Percentiles rank a stretch among this genome's conserved stretches.
phyloP scores from a whole-genome alignment of 352 stramenopile genomes.

The Pythium periplocum region DNA sequence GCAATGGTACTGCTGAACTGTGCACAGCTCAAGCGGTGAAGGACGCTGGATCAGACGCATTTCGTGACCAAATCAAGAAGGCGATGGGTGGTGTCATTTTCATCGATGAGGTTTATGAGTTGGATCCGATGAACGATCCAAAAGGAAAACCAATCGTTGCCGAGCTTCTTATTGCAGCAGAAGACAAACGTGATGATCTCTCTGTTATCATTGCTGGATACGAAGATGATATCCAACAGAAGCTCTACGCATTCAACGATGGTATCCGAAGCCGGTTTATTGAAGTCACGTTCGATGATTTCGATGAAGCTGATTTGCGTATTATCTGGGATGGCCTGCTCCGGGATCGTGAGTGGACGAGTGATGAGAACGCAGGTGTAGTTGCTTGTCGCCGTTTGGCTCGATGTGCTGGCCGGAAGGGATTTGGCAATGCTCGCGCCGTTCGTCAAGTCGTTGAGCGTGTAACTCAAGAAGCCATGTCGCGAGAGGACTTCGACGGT shows the following conservation, averaged over 20 bases:
- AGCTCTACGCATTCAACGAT: constrained; percentile 90
- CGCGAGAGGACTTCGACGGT: constrained; percentile 58
- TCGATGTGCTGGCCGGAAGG: constrained; percentile 59
- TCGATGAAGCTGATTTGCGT: constrained; percentile 81
- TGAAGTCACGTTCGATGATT: constrained; percentile 88
- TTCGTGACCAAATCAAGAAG: constrained; percentile 66
- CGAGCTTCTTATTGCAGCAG: constrained; percentile 80
- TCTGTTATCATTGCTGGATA: constrained; percentile 92
- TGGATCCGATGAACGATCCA: constrained; percentile 74
- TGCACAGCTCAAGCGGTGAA: constrained; percentile 72
- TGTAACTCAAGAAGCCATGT: constrained; percentile 52
- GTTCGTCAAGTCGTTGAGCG: constrained; percentile 77
- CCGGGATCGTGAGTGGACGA: constrained; percentile 42
- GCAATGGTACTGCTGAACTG: constrained; percentile 27
- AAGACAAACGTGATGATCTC: constrained; percentile 80
- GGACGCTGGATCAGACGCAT: constrained; percentile 56
- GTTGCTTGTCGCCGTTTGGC: constrained; percentile 64
- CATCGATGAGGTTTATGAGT: constrained; percentile 91
- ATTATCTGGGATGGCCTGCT: constrained; percentile 63
- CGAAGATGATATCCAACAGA: constrained; percentile 90
- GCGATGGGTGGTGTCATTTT: constrained; percentile 86
- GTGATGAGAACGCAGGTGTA: constrained; percentile 37
- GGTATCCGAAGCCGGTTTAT: constrained; percentile 84
- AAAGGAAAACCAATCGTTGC: constrained; percentile 86
- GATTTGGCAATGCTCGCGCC: constrained; percentile 84